These are phyloP conservation scores for Yarrowia sp. DNA, from an alignment of 805 yeast genomes.

Conservation along the genomic window DNA sequence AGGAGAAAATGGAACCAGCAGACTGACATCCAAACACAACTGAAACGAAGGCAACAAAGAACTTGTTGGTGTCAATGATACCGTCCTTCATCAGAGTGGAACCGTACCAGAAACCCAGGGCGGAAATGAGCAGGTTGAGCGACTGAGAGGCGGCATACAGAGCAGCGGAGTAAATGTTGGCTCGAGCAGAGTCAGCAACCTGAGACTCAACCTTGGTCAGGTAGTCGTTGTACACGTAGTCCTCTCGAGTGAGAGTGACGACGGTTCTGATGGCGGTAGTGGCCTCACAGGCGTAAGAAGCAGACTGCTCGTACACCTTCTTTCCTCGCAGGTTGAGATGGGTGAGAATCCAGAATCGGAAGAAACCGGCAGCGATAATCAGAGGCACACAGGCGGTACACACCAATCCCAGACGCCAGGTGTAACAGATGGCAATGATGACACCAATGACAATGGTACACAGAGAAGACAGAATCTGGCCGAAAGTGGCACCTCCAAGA, in stretches of 20 bases:
- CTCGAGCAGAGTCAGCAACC: slow-evolving; percentile 46
- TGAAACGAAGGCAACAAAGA: slow-evolving; percentile 52
- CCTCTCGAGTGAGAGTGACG: slow-evolving; percentile 53
- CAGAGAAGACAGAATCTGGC: slow-evolving; percentile 51
- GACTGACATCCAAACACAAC: slow-evolving; percentile 54
- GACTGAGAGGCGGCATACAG: slow-evolving; percentile 53
- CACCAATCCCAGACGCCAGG: slow-evolving; percentile 54
- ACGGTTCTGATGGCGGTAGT: slow-evolving; percentile 54
- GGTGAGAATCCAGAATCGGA: slow-evolving; percentile 50
- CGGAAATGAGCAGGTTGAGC: slow-evolving; percentile 52
- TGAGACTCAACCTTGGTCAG: slow-evolving; percentile 47
- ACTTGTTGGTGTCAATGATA: slow-evolving; percentile 48
- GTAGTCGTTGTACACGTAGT: slow-evolving; percentile 50
- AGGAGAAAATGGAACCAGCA: slow-evolving; percentile 53
- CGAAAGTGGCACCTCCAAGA: slow-evolving; percentile 53
- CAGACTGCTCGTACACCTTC: slow-evolving; percentile 52
- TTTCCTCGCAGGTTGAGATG: slow-evolving; percentile 51
- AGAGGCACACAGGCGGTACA: slow-evolving; percentile 52
- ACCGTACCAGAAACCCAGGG: slow-evolving; percentile 56
- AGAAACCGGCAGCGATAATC: slow-evolving; percentile 53
- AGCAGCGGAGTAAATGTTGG: slow-evolving; percentile 49
- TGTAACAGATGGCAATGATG: slow-evolving; percentile 51
- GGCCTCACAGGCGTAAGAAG: slow-evolving; percentile 53
- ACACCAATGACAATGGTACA: slow-evolving; percentile 53
- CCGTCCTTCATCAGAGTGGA: slow-evolving; percentile 49